Evolutionary conservation across 2,329 filamentous ascomycete species (phyloP), one percentile per base, ranked within the genome.

Genomic region (Fusarium mundagurra): DNA sequence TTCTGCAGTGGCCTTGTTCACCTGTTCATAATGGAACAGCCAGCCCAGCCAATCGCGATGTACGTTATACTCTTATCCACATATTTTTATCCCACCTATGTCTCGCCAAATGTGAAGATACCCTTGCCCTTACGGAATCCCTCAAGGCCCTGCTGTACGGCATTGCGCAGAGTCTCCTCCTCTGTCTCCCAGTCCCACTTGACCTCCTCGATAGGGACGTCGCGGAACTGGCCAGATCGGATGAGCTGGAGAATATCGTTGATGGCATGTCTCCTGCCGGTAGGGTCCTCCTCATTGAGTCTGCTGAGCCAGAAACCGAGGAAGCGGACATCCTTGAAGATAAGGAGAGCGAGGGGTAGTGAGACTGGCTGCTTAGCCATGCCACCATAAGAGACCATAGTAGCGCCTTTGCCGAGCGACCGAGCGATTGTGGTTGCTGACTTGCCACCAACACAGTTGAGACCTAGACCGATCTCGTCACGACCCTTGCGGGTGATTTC

Each of bases 381-480:
- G 58, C 94, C 96, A 33, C 96, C 96, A 81, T 99, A 99, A 9
- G 96, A 98, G 31, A 99, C 94, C 82, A 98, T 87, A 64, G 92
- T 92, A 4, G 90, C 93, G 29, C 90, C 89, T 0, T 90, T 85
- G 10, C 88, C 87, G 7, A 99, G 87, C 12, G 89, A 88, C 78
- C 95, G 94, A 11, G 95, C 92, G 79, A 99, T 86, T 3, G 92
- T 89, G 34, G 92, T 92, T 8, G 95, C 94, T 17, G 92, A 91
- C 81, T 95, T 94, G 10, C 96, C 96, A 43, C 96, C 96, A 0
- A 99, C 96, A 81, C 96, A 98, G 83, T 99, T 99, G 67, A 99
- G 83, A 0, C 92, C 96, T 4, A 99, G 86, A 47, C 91, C 89
- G 62, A 98, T 88, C 20, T 89, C 86, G 70, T 95, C 92, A 51